Percentiles rank a stretch among this genome's conserved stretches.
These are phyloP conservation scores for Calonectria montana DNA, from an alignment of 2,329 filamentous ascomycete genomes.

Conservation along the genomic window DNA sequence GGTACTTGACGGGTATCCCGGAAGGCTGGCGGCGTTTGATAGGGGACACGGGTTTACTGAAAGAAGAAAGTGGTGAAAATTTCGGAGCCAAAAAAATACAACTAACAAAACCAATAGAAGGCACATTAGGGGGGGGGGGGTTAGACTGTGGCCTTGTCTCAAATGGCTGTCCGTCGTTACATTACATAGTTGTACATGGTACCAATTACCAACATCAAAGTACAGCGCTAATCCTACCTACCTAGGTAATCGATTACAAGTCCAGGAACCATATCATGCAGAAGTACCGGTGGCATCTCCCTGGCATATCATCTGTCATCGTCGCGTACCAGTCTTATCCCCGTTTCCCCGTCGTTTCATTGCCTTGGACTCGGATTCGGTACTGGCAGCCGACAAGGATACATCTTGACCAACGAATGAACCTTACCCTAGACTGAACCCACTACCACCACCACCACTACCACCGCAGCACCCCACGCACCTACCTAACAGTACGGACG, in stretches of 20 bases:
- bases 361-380: conserved; percentile 21
- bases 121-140: too few species aligned
- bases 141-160: not conserved
- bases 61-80: not conserved
- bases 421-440: conserved; percentile 25
- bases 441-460: not conserved
- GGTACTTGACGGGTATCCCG: not conserved
- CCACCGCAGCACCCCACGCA: conserved; percentile 7
- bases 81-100: too few species aligned
- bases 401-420: conserved; percentile 6
- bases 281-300: not conserved
- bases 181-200: not conserved
- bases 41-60: not conserved
- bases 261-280: not conserved
- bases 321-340: conserved; percentile 14
- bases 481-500: not conserved
- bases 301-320: conserved; percentile 8
- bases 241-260: not conserved
- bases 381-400: conserved; percentile 1
- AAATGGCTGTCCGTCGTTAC: not conserved
- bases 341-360: conserved; percentile 21
- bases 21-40: not conserved
- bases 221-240: conserved; percentile 2
- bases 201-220: not conserved
- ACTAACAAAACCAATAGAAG: not conserved